Evolutionary conservation across 805 yeast genomes (phyloP).

Genomic region (Hyphopichia homilentoma): DNA sequence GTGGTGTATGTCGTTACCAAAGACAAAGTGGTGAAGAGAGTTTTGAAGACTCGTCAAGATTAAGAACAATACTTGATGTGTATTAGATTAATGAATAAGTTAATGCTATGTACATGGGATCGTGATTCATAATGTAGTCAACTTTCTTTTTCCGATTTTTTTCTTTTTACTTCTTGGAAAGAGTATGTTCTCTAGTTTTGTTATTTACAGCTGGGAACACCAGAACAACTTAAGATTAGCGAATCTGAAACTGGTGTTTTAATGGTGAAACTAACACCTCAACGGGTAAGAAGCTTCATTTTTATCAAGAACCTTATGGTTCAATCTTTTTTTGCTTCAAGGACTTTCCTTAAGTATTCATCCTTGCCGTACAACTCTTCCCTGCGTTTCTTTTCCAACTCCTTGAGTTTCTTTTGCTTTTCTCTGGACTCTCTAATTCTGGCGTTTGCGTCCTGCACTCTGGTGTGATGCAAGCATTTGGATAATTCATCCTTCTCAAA

Average conservation of each 20-base stretch:
- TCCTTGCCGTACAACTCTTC: constrained; percentile 83
- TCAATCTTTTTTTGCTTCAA: too few relatives aligned
- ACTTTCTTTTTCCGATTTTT: too few relatives aligned
- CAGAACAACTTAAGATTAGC: too few relatives aligned
- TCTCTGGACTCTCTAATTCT: constrained; percentile 51
- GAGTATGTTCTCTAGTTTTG: too few relatives aligned
- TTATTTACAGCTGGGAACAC: too few relatives aligned
- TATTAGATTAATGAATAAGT: background rate
- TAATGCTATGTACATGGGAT: constrained; percentile 29
- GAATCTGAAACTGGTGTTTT: too few relatives aligned
- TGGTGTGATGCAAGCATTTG: constrained; percentile 75
- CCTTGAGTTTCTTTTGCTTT: constrained; percentile 51
- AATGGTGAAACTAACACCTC: too few relatives aligned
- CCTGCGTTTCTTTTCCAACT: constrained; percentile 55
- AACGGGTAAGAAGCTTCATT: too few relatives aligned
- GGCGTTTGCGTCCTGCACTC: constrained; percentile 59
- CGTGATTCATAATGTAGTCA: too few relatives aligned
- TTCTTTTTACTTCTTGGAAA: too few relatives aligned
- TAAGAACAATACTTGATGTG: constrained; percentile 26
- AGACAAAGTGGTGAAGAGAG: constrained; percentile 84
- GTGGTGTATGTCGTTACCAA: constrained; percentile 88
- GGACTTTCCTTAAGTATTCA: constrained; percentile 59
- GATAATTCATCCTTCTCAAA: constrained; percentile 75
- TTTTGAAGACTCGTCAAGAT: constrained; percentile 94
- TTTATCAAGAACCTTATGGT: too few relatives aligned